Evolutionary conservation across 2,329 filamentous ascomycete genomes (phyloP).

Genomic region (Aurifilum marmelostoma): DNA sequence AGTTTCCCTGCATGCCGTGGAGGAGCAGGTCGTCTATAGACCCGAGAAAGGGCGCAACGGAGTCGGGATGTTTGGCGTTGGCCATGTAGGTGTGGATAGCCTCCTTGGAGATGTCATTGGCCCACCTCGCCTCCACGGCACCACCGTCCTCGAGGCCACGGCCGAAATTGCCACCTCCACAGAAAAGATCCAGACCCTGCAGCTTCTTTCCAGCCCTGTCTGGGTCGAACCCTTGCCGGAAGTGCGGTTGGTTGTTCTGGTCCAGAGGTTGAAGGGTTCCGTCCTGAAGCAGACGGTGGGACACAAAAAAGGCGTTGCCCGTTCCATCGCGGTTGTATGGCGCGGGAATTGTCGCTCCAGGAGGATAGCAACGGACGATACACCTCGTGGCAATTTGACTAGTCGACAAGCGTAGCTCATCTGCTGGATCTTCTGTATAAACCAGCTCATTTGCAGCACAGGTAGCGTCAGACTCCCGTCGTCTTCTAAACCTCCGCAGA

Average conservation of each 20-base stretch:
- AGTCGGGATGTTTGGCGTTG: constrained; percentile 52
- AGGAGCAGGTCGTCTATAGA: constrained; percentile 72
- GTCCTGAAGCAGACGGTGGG: constrained; percentile 41
- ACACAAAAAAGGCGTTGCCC: constrained; percentile 69
- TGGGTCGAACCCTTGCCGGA: constrained; percentile 60
- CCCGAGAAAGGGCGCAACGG: constrained; percentile 63
- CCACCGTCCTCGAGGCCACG: constrained; percentile 75
- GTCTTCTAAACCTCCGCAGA: constrained; percentile 58
- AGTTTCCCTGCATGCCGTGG: constrained; percentile 55
- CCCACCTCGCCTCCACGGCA: constrained; percentile 65
- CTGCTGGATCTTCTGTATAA: constrained; percentile 50
- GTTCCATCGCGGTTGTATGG: constrained; percentile 70
- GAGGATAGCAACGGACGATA: constrained; percentile 58
- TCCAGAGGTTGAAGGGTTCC: constrained; percentile 25
- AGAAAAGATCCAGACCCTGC: constrained; percentile 72
- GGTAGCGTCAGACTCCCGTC: constrained; percentile 43
- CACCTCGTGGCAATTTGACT: constrained; percentile 59
- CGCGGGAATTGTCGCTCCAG: constrained; percentile 51
- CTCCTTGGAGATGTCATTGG: constrained; percentile 65
- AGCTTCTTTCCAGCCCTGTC: constrained; percentile 43
- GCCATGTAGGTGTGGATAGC: constrained; percentile 77
- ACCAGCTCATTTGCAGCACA: constrained; percentile 61
- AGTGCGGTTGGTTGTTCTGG: background rate
- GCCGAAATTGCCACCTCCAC: constrained; percentile 77
- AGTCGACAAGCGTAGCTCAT: constrained; percentile 39